Evolutionary conservation across 352 stramenopile genomes (phyloP).

Genomic region (Phytopythium mirpurense): DNA sequence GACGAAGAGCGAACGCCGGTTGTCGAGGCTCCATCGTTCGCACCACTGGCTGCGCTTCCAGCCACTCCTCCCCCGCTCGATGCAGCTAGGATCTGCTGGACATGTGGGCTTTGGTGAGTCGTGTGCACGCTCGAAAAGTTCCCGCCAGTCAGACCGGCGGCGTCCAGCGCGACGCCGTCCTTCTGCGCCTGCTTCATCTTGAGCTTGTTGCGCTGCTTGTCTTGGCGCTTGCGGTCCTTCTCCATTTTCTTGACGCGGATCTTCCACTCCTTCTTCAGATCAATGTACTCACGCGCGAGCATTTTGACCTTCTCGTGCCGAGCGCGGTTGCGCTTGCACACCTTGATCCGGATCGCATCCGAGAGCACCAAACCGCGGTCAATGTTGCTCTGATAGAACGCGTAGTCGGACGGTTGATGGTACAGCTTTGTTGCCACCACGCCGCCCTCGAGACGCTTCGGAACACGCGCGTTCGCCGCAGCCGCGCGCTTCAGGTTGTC

Average conservation of each 20-base stretch:
- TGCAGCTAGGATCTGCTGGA: slow-evolving; percentile 31
- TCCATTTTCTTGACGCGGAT: slow-evolving; percentile 82
- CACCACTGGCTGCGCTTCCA: slow-evolving; percentile 13
- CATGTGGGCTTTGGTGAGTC: slow-evolving; percentile 32
- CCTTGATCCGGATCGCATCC: slow-evolving; percentile 54
- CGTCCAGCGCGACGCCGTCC: slow-evolving; percentile 14
- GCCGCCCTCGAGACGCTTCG: slow-evolving; percentile 46
- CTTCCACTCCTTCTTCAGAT: slow-evolving; percentile 81
- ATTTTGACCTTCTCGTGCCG: slow-evolving; percentile 67
- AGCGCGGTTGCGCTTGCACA: slow-evolving; percentile 54
- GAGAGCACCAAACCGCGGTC: slow-evolving; percentile 34
- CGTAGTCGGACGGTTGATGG: slow-evolving; percentile 61
- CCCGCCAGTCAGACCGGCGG: slow-evolving; percentile 6
- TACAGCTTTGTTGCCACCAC: slow-evolving; percentile 58
- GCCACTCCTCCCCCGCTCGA: slow-evolving; percentile 16
- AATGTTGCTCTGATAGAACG: slow-evolving; percentile 74
- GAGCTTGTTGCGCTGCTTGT: slow-evolving; percentile 73
- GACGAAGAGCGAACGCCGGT: slow-evolving; percentile 67
- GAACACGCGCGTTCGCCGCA: slow-evolving; percentile 49
- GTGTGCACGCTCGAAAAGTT: slow-evolving; percentile 20
- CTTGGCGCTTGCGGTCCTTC: slow-evolving; percentile 82
- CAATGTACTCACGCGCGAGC: slow-evolving; percentile 72
- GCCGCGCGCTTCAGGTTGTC: slow-evolving; percentile 52
- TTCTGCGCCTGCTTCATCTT: slow-evolving; percentile 54
- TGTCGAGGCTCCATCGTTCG: slow-evolving; percentile 10